Evolutionary conservation across 148 eudicot genomes (phyloP).

Genomic region (Beta vulgaris): DNA sequence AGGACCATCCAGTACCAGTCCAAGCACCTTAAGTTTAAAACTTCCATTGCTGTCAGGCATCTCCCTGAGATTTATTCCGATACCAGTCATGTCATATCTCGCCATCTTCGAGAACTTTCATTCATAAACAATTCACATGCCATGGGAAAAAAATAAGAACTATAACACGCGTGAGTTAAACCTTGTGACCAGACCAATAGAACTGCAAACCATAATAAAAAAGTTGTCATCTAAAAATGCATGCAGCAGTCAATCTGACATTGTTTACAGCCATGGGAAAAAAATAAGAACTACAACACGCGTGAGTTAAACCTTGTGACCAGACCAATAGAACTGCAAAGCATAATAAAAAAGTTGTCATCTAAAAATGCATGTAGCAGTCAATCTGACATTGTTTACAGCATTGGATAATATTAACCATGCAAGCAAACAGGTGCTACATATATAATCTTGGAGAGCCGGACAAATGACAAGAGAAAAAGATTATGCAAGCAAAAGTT

Average conservation of each 20-base stretch:
- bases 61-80: constrained; percentile 92
- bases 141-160: constrained; percentile 71
- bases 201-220: constrained; percentile 2
- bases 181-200: constrained; percentile 26
- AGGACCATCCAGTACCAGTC: constrained; percentile 89
- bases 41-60: constrained; percentile 68
- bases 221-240: not conserved
- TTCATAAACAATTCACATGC: constrained; percentile 49
- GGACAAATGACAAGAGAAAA: not conserved
- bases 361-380: not conserved
- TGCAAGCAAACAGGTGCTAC: not conserved
- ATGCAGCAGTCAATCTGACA: not conserved
- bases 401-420: not conserved
- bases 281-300: constrained; percentile 60
- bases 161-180: constrained; percentile 51
- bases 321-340: constrained; percentile 24
- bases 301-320: constrained; percentile 40
- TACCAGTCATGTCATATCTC: constrained; percentile 95
- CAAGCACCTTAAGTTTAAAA: constrained; percentile 74
- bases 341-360: not conserved
- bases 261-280: constrained; percentile 44
- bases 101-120: constrained; percentile 98
- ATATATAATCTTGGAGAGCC: not conserved
- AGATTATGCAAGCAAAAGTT: not conserved
- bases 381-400: not conserved